A percentile compares a stretch with the other conserved stretches of the same genome.
These are phyloP conservation scores for Encephalitozoon intestinalis DNA, from an alignment of 371 early-diverging fungal species.

Conservation along the genomic window DNA sequence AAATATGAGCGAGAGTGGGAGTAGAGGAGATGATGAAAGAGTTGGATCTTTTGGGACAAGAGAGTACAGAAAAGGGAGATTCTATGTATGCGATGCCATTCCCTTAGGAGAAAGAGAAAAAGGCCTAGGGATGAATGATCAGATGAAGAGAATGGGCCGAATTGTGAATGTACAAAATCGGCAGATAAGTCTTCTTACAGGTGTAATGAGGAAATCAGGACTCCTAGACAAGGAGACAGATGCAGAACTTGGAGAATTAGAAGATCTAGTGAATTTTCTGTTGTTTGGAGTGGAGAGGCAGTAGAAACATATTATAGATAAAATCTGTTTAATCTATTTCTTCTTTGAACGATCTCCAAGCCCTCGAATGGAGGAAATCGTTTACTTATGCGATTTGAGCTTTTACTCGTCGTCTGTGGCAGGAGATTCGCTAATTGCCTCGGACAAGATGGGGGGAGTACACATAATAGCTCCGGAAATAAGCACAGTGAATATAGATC, in stretches of 20 bases:
- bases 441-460: background rate
- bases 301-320: background rate
- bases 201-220: background rate
- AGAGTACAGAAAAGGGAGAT: constrained; percentile 20
- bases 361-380: background rate
- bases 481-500: background rate
- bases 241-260: background rate
- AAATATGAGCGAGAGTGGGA: background rate
- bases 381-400: background rate
- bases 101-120: background rate
- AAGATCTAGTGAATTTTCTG: background rate
- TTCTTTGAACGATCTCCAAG: background rate
- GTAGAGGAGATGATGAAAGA: background rate
- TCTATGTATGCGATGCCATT: constrained; percentile 19
- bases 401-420: background rate
- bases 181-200: constrained; percentile 20
- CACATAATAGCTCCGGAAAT: background rate
- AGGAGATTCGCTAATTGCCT: background rate
- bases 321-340: constrained; percentile 1
- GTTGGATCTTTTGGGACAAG: constrained; percentile 8
- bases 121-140: background rate
- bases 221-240: background rate
- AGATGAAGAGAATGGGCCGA: background rate
- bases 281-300: background rate
- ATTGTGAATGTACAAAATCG: constrained; percentile 18